phyloP scores from a whole-genome alignment of 169 alveolate species.

The Besnoitia besnoiti region DNA sequence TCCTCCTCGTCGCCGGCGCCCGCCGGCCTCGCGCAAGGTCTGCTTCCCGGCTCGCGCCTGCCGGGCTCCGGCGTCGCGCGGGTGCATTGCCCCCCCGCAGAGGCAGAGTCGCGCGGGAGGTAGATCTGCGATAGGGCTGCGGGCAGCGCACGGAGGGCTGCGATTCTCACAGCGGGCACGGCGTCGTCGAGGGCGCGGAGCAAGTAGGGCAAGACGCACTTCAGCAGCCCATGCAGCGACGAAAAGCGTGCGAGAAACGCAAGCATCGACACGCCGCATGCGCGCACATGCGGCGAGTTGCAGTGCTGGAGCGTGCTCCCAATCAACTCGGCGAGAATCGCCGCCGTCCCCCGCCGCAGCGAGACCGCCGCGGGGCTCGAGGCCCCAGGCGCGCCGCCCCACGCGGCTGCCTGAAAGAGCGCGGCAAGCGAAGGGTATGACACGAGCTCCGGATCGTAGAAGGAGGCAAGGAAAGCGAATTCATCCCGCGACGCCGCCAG shows the following conservation, averaged over 20 bases:
- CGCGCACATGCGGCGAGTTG: conserved; percentile 45
- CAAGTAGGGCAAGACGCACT: conserved; percentile 52
- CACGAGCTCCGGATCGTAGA: background rate
- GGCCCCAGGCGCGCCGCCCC: background rate
- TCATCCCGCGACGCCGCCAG: background rate
- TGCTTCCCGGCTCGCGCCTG: too few relatives aligned
- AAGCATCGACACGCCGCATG: conserved; percentile 47
- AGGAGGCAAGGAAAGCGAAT: background rate
- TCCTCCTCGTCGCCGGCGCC: background rate
- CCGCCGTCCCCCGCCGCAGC: conserved; percentile 56
- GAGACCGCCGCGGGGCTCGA: conserved; percentile 4
- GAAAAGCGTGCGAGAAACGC: conserved; percentile 46
- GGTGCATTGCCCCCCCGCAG: background rate
- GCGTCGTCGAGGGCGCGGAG: conserved; percentile 44
- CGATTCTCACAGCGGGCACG: conserved; percentile 37
- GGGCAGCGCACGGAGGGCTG: conserved; percentile 55
- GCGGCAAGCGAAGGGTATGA: background rate
- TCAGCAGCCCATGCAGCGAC: conserved; percentile 50
- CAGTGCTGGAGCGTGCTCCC: conserved; percentile 57
- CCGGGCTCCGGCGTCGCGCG: too few relatives aligned
- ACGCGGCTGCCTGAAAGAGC: background rate
- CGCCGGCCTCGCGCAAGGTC: background rate
- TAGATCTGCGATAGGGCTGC: conserved; percentile 57
- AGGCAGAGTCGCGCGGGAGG: background rate
- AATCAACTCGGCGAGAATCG: conserved; percentile 11